Evolutionary conservation across 164 flowering plant species (phyloP).

Genomic region (Umbilicus rupestris): DNA sequence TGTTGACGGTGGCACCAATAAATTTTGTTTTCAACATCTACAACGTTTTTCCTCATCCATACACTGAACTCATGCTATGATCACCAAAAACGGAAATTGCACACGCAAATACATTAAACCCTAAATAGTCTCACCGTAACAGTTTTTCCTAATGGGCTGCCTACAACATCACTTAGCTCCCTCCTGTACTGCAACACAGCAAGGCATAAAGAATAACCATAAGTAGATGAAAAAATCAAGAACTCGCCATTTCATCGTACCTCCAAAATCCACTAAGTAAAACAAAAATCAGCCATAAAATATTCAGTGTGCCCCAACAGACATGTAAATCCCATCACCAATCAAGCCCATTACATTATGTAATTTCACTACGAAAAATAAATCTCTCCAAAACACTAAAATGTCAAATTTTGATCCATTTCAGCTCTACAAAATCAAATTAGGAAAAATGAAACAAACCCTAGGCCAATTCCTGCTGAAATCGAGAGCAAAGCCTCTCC

Average conservation of each 20-base stretch:
- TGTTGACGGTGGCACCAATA: too few relatives aligned
- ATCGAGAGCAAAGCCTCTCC: slow-evolving; percentile 53
- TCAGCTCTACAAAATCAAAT: not conserved
- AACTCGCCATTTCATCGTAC: not conserved
- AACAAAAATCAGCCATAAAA: too few relatives aligned
- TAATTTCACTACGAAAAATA: too few relatives aligned
- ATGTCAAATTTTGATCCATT: not conserved
- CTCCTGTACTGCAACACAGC: not conserved
- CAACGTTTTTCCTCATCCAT: too few relatives aligned
- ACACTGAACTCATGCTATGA: too few relatives aligned
- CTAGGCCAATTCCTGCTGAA: slow-evolving; percentile 65
- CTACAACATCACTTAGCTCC: not conserved
- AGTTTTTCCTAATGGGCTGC: not conserved
- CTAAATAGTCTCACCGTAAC: not conserved
- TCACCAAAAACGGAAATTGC: not conserved
- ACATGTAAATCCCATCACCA: too few relatives aligned
- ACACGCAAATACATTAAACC: not conserved
- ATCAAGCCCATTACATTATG: too few relatives aligned
- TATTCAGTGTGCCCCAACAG: too few relatives aligned
- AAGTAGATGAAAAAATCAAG: not conserved
- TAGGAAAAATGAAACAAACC: slow-evolving; percentile 33
- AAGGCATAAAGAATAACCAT: not conserved
- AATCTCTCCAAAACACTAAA: not conserved
- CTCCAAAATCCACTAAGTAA: too few relatives aligned
- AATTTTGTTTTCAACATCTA: too few relatives aligned